A percentile compares a stretch with the other conserved stretches of the same genome.
These are phyloP conservation scores for Aschersonia sp. DNA, from an alignment of 2,329 filamentous ascomycete species.

Conservation along the genomic window DNA sequence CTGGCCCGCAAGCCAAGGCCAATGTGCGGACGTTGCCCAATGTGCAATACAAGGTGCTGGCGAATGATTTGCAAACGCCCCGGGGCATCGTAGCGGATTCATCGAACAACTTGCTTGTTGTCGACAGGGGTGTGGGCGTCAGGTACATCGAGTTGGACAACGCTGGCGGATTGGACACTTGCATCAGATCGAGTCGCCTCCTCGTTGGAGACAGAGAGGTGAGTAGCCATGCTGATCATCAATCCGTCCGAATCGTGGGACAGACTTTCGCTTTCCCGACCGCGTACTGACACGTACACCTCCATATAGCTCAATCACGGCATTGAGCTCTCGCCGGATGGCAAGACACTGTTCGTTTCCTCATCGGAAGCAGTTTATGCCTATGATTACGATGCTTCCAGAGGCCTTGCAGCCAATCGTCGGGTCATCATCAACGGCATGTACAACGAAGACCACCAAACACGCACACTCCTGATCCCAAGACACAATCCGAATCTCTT, in stretches of 20 bases:
- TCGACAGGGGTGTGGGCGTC: conserved; percentile 17
- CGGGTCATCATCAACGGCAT: conserved; percentile 42
- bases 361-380: conserved; percentile 24
- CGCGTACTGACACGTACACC: too few relatives aligned
- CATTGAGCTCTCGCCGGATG: conserved; percentile 29
- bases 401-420: conserved; percentile 26
- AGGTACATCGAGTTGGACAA: conserved; percentile 18
- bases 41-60: conserved; percentile 12
- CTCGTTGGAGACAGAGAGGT: conserved; percentile 13
- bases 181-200: conserved; percentile 12
- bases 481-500: conserved; percentile 34
- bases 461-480: conserved; percentile 47
- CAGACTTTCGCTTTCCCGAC: too few relatives aligned
- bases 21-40: conserved; percentile 10
- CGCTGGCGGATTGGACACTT: conserved; percentile 13
- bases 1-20: conserved; percentile 3
- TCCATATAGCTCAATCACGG: conserved; percentile 31
- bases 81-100: conserved; percentile 20
- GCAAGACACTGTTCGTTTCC: conserved; percentile 35
- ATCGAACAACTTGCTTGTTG: conserved; percentile 21
- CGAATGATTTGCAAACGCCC: conserved; percentile 11
- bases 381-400: conserved; percentile 42
- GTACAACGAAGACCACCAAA: conserved; percentile 42
- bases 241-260: too few relatives aligned
- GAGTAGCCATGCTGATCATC: conserved; percentile 1